Conservation (phyloP, 495 filamentous ascomycete species). For the Lentithecium fluviatile region DNA sequence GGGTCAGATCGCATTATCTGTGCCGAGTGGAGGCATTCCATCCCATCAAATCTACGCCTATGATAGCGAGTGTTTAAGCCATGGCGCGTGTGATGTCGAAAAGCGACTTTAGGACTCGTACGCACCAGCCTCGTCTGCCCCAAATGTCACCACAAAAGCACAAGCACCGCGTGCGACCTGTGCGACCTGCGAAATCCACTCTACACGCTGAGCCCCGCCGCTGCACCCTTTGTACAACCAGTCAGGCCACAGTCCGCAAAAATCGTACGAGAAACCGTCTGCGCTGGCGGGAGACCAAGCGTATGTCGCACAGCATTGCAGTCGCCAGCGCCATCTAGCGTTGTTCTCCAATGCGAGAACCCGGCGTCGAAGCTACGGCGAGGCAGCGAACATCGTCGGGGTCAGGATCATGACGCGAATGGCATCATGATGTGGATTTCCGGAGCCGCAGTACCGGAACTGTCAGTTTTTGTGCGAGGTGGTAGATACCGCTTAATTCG, state of each 20-base stretch:
- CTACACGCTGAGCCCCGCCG: constrained; percentile 15
- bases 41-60: too few species aligned
- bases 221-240: constrained; percentile 12
- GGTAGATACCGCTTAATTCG: neutral
- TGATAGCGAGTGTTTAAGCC: too few species aligned
- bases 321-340: neutral
- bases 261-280: constrained; percentile 28
- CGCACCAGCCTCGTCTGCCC: too few species aligned
- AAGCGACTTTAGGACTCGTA: too few species aligned
- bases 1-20: too few species aligned
- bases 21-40: too few species aligned
- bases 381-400: neutral
- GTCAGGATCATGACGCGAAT: neutral
- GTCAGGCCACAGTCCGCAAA: constrained; percentile 19
- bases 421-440: neutral
- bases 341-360: neutral
- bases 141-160: constrained; percentile 11
- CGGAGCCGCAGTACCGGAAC: constrained; percentile 2
- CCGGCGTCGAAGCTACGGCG: neutral
- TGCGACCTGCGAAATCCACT: constrained; percentile 5
- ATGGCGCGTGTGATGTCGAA: too few species aligned
- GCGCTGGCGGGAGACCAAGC: neutral
- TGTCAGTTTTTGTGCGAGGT: constrained; percentile 23
- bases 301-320: constrained; percentile 7
- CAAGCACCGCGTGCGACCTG: constrained; percentile 16